These are phyloP conservation scores for Ophiosphaerella herpotricha DNA, from an alignment of 2,329 filamentous ascomycete genomes.

Conservation along the genomic window DNA sequence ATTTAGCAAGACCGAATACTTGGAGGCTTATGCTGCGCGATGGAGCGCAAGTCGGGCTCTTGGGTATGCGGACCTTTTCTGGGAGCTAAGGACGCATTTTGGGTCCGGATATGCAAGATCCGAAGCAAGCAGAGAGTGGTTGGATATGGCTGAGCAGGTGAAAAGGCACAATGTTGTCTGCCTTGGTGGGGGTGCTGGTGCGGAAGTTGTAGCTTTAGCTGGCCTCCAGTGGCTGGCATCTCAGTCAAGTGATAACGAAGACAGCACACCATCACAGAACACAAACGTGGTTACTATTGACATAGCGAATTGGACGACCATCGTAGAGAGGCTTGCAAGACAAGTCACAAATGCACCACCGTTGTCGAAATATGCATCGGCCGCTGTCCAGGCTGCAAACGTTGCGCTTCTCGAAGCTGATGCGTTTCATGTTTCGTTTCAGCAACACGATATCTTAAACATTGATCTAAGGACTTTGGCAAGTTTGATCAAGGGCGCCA, in stretches of 20 bases:
- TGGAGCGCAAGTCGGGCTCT: conserved; percentile 90
- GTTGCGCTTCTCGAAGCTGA: conserved; percentile 39
- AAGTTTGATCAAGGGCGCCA: conserved; percentile 31
- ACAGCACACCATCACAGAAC: not conserved
- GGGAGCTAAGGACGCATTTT: conserved; percentile 36
- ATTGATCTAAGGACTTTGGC: conserved; percentile 45
- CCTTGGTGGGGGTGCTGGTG: conserved; percentile 68
- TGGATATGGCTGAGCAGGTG: not conserved
- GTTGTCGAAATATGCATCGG: conserved; percentile 55
- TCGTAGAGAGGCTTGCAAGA: conserved; percentile 63
- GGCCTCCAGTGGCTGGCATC: conserved; percentile 53
- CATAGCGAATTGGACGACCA: conserved; percentile 74
- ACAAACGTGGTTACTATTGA: conserved; percentile 71
- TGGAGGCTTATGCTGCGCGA: conserved; percentile 82
- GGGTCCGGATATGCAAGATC: not conserved
- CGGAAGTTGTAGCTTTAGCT: conserved; percentile 68
- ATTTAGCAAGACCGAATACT: conserved; percentile 71
- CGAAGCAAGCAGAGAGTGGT: not conserved
- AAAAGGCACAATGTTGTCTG: conserved; percentile 54
- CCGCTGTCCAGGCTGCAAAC: conserved; percentile 50
- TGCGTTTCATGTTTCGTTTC: conserved; percentile 48
- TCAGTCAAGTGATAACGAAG: conserved; percentile 1
- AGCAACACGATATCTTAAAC: conserved; percentile 57
- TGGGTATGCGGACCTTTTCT: conserved; percentile 72
- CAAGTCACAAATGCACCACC: conserved; percentile 58